Evolutionary conservation across 345 rosid species (phyloP).

Genomic region (Melaleuca quinquenervia): DNA sequence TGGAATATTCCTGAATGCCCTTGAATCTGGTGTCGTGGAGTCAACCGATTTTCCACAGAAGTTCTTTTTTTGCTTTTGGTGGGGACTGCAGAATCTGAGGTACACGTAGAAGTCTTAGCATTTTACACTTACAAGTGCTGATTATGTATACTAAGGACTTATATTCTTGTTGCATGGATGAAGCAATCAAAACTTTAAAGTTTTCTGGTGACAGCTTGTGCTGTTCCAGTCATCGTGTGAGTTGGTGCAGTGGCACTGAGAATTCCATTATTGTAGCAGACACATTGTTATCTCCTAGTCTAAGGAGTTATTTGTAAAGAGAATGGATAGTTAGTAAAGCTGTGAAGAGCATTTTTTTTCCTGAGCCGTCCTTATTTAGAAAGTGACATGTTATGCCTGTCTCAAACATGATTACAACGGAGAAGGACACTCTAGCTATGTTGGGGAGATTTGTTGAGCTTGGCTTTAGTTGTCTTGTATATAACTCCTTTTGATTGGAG

Average conservation of each 20-base stretch:
- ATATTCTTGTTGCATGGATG: background rate
- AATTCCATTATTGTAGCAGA: background rate
- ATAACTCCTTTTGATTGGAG: background rate
- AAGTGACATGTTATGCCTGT: background rate
- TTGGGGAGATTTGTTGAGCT: background rate
- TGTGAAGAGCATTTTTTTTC: background rate
- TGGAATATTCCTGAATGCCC: slow-evolving; percentile 52
- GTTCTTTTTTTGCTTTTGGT: slow-evolving; percentile 69
- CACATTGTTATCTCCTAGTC: background rate
- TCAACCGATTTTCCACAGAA: slow-evolving; percentile 57
- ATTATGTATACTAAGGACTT: background rate
- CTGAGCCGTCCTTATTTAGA: background rate
- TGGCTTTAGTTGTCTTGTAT: background rate
- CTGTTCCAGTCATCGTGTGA: background rate
- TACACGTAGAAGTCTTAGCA: background rate
- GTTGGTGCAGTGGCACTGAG: background rate
- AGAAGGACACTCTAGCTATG: background rate
- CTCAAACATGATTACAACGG: background rate
- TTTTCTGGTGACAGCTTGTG: background rate
- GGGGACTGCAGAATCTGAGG: slow-evolving; percentile 82
- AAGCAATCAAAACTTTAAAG: background rate
- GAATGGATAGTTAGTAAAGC: background rate
- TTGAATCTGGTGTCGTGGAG: slow-evolving; percentile 46
- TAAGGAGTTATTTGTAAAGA: background rate
- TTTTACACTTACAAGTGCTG: background rate